These are phyloP conservation scores for Phylloporus sp. DNA, from an alignment of 768 basidiomycete species.

Conservation along the genomic window DNA sequence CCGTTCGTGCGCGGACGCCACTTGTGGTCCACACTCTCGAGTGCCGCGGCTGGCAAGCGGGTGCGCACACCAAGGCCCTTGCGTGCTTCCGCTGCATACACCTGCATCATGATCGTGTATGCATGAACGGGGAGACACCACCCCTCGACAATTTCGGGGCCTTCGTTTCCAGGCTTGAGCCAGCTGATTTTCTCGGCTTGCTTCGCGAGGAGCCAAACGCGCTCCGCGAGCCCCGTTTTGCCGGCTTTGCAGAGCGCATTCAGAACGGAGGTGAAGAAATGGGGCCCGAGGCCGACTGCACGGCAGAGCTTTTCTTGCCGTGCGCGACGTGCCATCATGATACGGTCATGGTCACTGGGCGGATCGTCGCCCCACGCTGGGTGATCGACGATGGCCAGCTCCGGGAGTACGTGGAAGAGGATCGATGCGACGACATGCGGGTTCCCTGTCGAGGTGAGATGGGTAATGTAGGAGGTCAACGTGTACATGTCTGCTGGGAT, in stretches of 20 bases:
- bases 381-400: slow-evolving; percentile 38
- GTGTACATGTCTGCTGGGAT: slow-evolving; percentile 40
- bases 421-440: slow-evolving; percentile 40
- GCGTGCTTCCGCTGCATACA: slow-evolving; percentile 47
- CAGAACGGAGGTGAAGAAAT: slow-evolving; percentile 54
- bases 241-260: slow-evolving; percentile 57
- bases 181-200: slow-evolving; percentile 56
- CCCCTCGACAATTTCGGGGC: slow-evolving; percentile 31
- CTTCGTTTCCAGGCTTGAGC: slow-evolving; percentile 20
- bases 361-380: slow-evolving; percentile 34
- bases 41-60: slow-evolving; percentile 1
- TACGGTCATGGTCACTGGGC: slow-evolving; percentile 23
- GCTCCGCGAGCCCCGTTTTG: slow-evolving; percentile 49
- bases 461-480: slow-evolving; percentile 47
- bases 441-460: slow-evolving; percentile 48
- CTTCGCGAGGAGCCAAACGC: slow-evolving; percentile 59
- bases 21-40: slow-evolving; percentile 3
- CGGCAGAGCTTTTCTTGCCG: slow-evolving; percentile 34
- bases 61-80: slow-evolving; percentile 19
- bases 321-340: slow-evolving; percentile 20
- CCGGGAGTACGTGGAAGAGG: slow-evolving; percentile 55
- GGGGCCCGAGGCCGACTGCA: slow-evolving; percentile 51
- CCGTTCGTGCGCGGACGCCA: slow-evolving; percentile 16
- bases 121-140: slow-evolving; percentile 66
- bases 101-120: slow-evolving; percentile 68